A percentile compares a stretch with the other conserved stretches of the same genome.
Conservation (phyloP, 1,139 yeast genomes). For the Hanseniaspora uvarum region DNA sequence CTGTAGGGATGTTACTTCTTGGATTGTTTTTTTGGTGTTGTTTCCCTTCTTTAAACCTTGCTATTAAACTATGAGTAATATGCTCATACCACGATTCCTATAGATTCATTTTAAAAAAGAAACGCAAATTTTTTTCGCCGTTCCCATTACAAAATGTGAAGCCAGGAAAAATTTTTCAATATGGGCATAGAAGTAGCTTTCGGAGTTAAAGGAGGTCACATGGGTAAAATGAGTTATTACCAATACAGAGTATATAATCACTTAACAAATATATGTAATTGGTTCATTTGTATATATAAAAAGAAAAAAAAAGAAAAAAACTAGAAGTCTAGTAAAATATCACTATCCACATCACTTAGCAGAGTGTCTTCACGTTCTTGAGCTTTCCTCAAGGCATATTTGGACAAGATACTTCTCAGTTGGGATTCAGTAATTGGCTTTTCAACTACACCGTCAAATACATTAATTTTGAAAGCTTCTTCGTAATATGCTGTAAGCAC, state of each 20-base stretch:
- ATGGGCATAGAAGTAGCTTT: neutral
- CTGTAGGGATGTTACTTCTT: conserved; percentile 15
- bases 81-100: too few relatives aligned
- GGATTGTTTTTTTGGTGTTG: neutral
- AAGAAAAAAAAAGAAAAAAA: neutral
- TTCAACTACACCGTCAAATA: conserved; percentile 63
- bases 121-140: neutral
- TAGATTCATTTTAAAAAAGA: too few relatives aligned
- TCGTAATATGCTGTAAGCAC: conserved; percentile 65
- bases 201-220: neutral
- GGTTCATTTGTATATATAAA: neutral
- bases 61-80: too few relatives aligned
- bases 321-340: neutral
- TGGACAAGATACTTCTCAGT: conserved; percentile 31
- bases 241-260: too few relatives aligned
- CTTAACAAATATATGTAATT: too few relatives aligned
- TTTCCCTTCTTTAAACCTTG: too few relatives aligned
- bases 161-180: neutral
- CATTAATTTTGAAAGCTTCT: conserved; percentile 51
- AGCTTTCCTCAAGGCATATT: conserved; percentile 28
- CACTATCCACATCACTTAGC: conserved; percentile 28
- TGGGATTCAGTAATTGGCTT: conserved; percentile 55
- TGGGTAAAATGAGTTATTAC: too few relatives aligned
- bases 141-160: neutral
- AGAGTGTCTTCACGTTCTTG: conserved; percentile 29